Base-by-base conservation (phyloP, 768 basidiomycete genomes). In the Amanita pallidorosea region DNA sequence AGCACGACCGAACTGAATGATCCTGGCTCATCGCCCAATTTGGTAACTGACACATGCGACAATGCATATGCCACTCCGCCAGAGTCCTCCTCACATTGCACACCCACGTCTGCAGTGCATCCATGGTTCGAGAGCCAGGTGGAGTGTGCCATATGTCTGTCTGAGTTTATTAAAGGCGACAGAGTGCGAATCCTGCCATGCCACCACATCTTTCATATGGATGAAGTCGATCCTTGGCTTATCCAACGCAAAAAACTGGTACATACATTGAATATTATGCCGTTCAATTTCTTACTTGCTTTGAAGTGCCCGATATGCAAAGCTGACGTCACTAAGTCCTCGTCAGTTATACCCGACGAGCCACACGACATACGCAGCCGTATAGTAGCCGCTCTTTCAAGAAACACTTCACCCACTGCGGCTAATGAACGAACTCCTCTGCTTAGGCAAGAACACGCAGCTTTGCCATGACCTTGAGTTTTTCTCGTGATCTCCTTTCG, bases 141-240 rank as follows among this genome's bases (percentile, higher is more conserved):
- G 48, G 91, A 98, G 63, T 98, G 94, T 60, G 88, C 92, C 31
- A 97, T 98, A 49, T 98, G 95, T 63, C 74, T 98, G 51, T 87
- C 77, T 53, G 80, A 84, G 55, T 98, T 97, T 58, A 80, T 70
- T 36, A 81, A 81, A 60, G 93, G 93, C 2, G 95, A 98, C 62
- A 78, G 81, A 58, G 89, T 97, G 38, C 80, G 94, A 57, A 88
- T 94, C 47, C 63, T 97, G 36, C 95, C 95, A 1, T 98, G 95
- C 60, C 85, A 88, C 43, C 95, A 98, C 63, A 82, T 98, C 49
- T 98, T 96, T 68, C 95, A 98, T 66, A 76, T 89, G 41, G 76
- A 83, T 33, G 95, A 97, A 63, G 80, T 96, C 35, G 91, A 93
- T 63, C 77, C 85, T 56, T 98, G 95, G 95, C 68, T 98, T 53